Evolutionary conservation across 768 basidiomycete species (phyloP).

Genomic region (Porpolomopsis calyptriformis): DNA sequence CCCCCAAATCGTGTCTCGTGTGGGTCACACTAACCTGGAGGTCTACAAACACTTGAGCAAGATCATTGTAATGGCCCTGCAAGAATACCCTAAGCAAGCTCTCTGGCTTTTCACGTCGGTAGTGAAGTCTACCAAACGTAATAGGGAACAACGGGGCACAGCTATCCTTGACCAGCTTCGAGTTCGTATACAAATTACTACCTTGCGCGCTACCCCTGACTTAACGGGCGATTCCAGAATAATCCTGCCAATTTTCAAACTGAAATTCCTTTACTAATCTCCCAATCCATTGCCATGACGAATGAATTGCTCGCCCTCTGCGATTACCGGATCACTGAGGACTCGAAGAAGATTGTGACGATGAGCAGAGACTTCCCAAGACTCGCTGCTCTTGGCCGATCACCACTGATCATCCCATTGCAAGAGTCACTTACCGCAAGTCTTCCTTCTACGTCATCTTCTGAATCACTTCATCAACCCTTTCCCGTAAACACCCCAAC

Average conservation of each 20-base stretch:
- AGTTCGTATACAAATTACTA: conserved; percentile 26
- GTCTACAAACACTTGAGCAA: conserved; percentile 50
- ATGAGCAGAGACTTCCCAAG: conserved; percentile 48
- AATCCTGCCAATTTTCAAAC: conserved; percentile 33
- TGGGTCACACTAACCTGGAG: conserved; percentile 58
- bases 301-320: conserved; percentile 60
- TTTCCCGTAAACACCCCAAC: conserved; percentile 71
- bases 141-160: conserved; percentile 50
- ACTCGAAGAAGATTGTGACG: conserved; percentile 28
- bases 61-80: conserved; percentile 67
- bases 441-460: conserved; percentile 64
- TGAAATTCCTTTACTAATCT: conserved; percentile 40
- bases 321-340: conserved; percentile 37
- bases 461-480: conserved; percentile 59
- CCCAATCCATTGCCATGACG: conserved; percentile 50
- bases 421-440: conserved; percentile 87
- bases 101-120: conserved; percentile 90
- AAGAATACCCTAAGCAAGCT: conserved; percentile 79
- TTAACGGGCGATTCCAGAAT: conserved; percentile 23
- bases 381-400: conserved; percentile 47
- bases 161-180: conserved; percentile 46
- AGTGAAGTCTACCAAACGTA: conserved; percentile 66
- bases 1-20: conserved; percentile 91
- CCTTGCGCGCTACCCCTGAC: neutral
- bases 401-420: conserved; percentile 73